These are phyloP conservation scores for Tilletia indica DNA, from an alignment of 1,284 basidiomycete species.

Conservation along the genomic window DNA sequence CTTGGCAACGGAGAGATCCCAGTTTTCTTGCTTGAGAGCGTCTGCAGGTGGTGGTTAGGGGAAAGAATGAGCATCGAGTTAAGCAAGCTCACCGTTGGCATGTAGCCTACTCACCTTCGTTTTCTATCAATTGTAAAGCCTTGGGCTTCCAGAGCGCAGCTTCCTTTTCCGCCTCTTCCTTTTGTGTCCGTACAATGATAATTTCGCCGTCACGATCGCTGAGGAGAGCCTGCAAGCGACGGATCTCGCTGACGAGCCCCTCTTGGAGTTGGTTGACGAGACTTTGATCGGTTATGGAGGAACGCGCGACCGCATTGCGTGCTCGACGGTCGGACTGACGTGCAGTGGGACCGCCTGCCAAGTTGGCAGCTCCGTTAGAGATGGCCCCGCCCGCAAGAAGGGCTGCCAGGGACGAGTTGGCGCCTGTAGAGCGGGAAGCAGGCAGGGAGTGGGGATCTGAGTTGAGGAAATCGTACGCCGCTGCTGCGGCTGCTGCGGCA, in stretches of 20 bases:
- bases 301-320: conserved; percentile 43
- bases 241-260: conserved; percentile 43
- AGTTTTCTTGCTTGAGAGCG: conserved; percentile 94
- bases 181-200: conserved; percentile 31
- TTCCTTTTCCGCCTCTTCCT: conserved; percentile 43
- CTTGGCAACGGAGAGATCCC: conserved; percentile 90
- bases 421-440: conserved; percentile 22
- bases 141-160: conserved; percentile 45
- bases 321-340: conserved; percentile 38
- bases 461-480: conserved; percentile 12
- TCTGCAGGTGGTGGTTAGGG: conserved; percentile 39
- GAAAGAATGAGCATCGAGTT: neutral
- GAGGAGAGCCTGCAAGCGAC: conserved; percentile 41
- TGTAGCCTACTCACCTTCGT: conserved; percentile 24
- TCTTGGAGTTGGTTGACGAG: conserved; percentile 48
- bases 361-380: conserved; percentile 30
- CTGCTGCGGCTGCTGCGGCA: conserved; percentile 5
- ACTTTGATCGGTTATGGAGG: conserved; percentile 37
- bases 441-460: conserved; percentile 6
- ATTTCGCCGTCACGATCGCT: conserved; percentile 43
- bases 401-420: conserved; percentile 32
- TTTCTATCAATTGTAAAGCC: conserved; percentile 43
- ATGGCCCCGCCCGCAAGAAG: conserved; percentile 31
- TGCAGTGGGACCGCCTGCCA: conserved; percentile 30
- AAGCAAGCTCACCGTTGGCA: neutral